Percentiles rank a stretch among this genome's conserved stretches.
Conservation (phyloP, 768 basidiomycete genomes). For the Lactifluus subvellereus region DNA sequence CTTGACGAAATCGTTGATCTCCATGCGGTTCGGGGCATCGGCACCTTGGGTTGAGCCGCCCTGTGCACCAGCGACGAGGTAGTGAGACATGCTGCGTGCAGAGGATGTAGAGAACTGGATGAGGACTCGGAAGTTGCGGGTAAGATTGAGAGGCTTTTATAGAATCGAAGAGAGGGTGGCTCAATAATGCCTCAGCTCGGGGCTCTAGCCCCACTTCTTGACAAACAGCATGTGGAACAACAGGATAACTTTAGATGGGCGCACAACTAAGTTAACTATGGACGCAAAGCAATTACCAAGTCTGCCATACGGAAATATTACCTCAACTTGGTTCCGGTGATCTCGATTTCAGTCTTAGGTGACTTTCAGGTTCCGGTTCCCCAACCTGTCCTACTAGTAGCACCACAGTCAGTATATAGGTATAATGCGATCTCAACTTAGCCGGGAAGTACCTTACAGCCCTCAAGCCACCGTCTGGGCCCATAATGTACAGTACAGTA, state of each 20-base stretch:
- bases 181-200: not conserved
- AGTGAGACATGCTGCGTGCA: conserved; percentile 13
- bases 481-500: too few relatives aligned
- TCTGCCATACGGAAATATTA: not conserved
- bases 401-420: too few relatives aligned
- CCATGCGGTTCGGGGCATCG: conserved; percentile 18
- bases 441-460: too few relatives aligned
- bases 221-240: not conserved
- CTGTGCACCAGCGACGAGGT: conserved; percentile 12
- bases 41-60: conserved; percentile 13
- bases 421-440: too few relatives aligned
- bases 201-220: not conserved
- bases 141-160: conserved; percentile 5
- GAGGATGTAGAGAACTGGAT: not conserved
- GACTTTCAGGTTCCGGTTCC: too few relatives aligned
- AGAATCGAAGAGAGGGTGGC: not conserved
- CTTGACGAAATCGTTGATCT: conserved; percentile 30
- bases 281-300: not conserved
- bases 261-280: not conserved
- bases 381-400: too few relatives aligned
- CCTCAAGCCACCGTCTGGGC: too few relatives aligned
- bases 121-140: not conserved
- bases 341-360: too few relatives aligned
- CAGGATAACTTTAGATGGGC: not conserved
- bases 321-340: too few relatives aligned